Conservation (phyloP, 129 eudicot genomes). For the Erigeron canadensis region DNA sequence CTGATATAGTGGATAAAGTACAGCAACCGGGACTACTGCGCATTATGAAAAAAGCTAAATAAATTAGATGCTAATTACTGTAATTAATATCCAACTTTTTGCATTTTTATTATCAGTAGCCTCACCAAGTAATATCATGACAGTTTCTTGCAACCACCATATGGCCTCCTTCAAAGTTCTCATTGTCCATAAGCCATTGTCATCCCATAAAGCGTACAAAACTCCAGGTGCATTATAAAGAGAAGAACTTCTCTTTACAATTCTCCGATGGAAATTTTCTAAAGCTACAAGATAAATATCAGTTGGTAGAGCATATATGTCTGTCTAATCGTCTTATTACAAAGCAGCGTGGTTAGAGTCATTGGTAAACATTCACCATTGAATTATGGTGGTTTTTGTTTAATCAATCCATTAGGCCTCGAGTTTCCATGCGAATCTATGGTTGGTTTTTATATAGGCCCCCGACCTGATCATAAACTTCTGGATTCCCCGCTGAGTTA, state of each 20-base stretch:
- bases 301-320: too few species aligned
- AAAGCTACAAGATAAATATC: constrained; percentile 23
- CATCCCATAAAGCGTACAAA: background rate
- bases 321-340: too few species aligned
- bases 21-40: background rate
- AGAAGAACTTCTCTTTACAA: background rate
- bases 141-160: background rate
- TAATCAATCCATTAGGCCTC: too few species aligned
- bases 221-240: background rate
- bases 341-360: too few species aligned
- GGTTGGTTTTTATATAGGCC: too few species aligned
- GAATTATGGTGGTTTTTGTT: too few species aligned
- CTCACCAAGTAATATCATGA: constrained; percentile 6
- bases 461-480: too few species aligned
- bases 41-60: background rate
- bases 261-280: background rate
- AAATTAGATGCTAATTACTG: background rate
- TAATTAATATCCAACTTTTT: too few species aligned
- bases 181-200: background rate
- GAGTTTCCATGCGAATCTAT: too few species aligned
- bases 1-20: background rate
- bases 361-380: too few species aligned
- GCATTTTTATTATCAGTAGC: background rate
- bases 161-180: background rate
- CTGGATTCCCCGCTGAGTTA: too few species aligned